Evolutionary conservation across 2,329 filamentous ascomycete species (phyloP).

Genomic region (Phialemoniopsis sp.): DNA sequence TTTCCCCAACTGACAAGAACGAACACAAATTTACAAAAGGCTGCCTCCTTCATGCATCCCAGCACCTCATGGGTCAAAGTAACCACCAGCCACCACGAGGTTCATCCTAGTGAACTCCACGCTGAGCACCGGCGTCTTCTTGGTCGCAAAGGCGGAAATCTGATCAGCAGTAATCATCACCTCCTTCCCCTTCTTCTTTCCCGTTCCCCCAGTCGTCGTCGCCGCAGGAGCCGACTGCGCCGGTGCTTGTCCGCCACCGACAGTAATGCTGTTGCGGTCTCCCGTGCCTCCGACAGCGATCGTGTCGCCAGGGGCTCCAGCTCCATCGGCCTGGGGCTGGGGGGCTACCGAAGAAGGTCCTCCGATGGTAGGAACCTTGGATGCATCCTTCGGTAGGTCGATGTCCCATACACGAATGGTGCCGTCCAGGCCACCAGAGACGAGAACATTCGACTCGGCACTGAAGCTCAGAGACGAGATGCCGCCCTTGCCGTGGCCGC

Average conservation of each 20-base stretch:
- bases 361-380: slow-evolving; percentile 42
- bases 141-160: slow-evolving; percentile 90
- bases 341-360: slow-evolving; percentile 1
- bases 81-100: slow-evolving; percentile 79
- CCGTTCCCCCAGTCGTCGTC: slow-evolving; percentile 13
- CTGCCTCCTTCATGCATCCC: too few relatives aligned
- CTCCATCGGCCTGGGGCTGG: slow-evolving; percentile 18
- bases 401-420: slow-evolving; percentile 96
- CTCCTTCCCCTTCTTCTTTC: slow-evolving; percentile 82
- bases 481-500: slow-evolving; percentile 88
- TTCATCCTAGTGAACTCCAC: slow-evolving; percentile 96
- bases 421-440: slow-evolving; percentile 86
- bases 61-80: slow-evolving; percentile 48
- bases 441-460: slow-evolving; percentile 84
- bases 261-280: slow-evolving; percentile 31
- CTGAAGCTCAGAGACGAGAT: slow-evolving; percentile 94
- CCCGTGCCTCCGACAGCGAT: slow-evolving; percentile 31
- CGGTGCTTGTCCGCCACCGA: slow-evolving; percentile 35
- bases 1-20: too few relatives aligned
- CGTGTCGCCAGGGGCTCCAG: slow-evolving; percentile 25
- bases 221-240: slow-evolving; percentile 33
- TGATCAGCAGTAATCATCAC: slow-evolving; percentile 88
- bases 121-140: slow-evolving; percentile 92
- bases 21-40: too few relatives aligned
- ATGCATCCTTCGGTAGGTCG: slow-evolving; percentile 63